Evolutionary conservation across 23 red algal genomes (phyloP).

Genomic region (Gracilaria domingensis): DNA sequence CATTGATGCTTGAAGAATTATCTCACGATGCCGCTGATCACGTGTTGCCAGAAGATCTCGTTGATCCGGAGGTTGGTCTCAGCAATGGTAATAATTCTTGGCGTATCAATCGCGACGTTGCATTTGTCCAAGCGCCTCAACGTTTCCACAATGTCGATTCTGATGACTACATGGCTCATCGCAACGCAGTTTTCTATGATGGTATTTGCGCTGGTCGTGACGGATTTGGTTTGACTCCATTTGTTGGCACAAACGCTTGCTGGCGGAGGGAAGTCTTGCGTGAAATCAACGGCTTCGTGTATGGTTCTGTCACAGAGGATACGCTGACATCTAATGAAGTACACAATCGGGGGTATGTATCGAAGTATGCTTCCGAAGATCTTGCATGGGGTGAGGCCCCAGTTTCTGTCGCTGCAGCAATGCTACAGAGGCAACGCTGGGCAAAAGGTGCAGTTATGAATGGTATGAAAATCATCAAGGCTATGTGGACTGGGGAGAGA

Average conservation of each 20-base stretch:
- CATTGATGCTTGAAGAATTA: conserved; percentile 77
- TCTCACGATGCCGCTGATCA: conserved; percentile 65
- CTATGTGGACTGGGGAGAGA: conserved; percentile 36
- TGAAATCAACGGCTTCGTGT: conserved; percentile 81
- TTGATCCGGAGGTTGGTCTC: conserved; percentile 74
- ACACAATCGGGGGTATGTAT: conserved; percentile 76
- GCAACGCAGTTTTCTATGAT: conserved; percentile 83
- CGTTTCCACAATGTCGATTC: conserved; percentile 78
- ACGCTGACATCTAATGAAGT: conserved; percentile 84
- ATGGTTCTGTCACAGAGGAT: conserved; percentile 83
- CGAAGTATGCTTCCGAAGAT: conserved; percentile 78
- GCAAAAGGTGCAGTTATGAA: conserved; percentile 88
- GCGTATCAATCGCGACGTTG: conserved; percentile 80
- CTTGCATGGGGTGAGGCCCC: conserved; percentile 78
- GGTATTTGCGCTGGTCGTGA: conserved; percentile 78
- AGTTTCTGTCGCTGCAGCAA: conserved; percentile 77
- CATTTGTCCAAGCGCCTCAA: conserved; percentile 76
- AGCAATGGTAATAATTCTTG: conserved; percentile 64
- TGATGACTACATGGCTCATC: conserved; percentile 74
- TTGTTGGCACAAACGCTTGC: conserved; percentile 78
- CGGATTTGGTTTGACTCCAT: conserved; percentile 77
- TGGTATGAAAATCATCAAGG: conserved; percentile 75
- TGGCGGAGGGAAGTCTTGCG: conserved; percentile 77
- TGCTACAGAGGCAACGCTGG: conserved; percentile 84
- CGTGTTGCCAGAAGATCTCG: conserved; percentile 52